A percentile compares a stretch with the other conserved stretches of the same genome.
Evolutionary conservation across 2,329 filamentous ascomycete species (phyloP).

Genomic region (Seiridium cupressi): DNA sequence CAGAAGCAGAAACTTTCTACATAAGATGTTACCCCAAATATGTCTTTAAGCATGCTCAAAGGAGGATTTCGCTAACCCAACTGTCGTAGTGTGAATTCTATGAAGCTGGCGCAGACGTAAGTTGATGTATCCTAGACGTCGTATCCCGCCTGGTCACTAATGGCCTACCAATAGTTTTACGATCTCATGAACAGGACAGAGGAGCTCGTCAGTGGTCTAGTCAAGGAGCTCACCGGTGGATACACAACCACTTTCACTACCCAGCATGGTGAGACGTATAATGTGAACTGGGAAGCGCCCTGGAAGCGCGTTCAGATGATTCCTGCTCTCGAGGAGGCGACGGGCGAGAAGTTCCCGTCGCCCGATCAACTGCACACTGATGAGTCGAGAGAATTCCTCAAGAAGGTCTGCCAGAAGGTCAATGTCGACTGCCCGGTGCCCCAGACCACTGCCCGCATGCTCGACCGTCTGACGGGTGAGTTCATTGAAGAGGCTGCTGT

Average conservation of each 20-base stretch:
- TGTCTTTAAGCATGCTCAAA: too few species aligned
- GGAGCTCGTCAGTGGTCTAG: constrained; percentile 84
- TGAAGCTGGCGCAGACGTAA: constrained; percentile 77
- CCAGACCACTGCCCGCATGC: constrained; percentile 90
- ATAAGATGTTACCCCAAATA: too few species aligned
- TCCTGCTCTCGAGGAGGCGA: constrained; percentile 81
- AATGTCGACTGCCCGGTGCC: constrained; percentile 88
- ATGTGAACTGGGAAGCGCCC: constrained; percentile 94
- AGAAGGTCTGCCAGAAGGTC: constrained; percentile 62
- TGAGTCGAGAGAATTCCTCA: constrained; percentile 87
- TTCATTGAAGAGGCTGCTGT: constrained; percentile 74
- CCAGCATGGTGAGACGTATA: constrained; percentile 79
- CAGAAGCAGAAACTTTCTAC: too few species aligned
- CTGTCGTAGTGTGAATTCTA: constrained; percentile 76
- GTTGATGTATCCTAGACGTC: background rate
- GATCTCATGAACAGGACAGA: constrained; percentile 91
- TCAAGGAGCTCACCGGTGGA: constrained; percentile 83
- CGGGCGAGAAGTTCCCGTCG: constrained; percentile 90
- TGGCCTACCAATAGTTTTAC: constrained; percentile 50
- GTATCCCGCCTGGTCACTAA: background rate
- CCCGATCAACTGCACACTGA: constrained; percentile 85
- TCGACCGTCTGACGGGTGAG: constrained; percentile 91
- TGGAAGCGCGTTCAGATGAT: constrained; percentile 98
- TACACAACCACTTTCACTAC: constrained; percentile 86
- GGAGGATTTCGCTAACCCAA: too few species aligned